Evolutionary conservation across 2,329 filamentous ascomycete genomes (phyloP), one percentile per base, ranked within the genome.

Genomic region (Trichoderma semiorbis): DNA sequence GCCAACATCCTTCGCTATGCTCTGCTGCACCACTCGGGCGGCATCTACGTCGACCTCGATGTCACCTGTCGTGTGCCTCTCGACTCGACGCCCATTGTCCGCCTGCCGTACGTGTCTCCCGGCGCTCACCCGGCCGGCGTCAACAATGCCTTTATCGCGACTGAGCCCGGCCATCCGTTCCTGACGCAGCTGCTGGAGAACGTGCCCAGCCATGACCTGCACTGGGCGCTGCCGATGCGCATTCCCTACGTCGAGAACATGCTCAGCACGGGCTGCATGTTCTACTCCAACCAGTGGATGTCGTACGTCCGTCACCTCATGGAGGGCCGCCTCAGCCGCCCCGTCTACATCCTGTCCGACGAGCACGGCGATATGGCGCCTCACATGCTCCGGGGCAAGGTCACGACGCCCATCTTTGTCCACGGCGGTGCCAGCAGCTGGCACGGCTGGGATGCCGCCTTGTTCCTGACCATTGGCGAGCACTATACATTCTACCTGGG

Each of bases 191-290:
- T 75, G 2, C 72, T 77, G 14, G 61, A 72, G 24, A 57, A 71
- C 3, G 74, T 75, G 5, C 76, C 76, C 14, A 69, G 70, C 63
- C 74, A 77, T 60, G 74, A 77, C 63, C 69, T 76, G 69, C 72
- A 68, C 53, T 77, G 76, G 76, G 72, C 72, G 24, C 69, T 76
- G 69, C 74, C 75, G 16, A 75, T 77, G 72, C 75, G 76, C 47
- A 74, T 77, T 8, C 75, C 76, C 11, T 77, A 77, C 68, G 73
- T 77, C 50, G 76, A 77, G 63, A 76, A 76, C 74, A 77, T 77
- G 76, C 64, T 77, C 24, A 77, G 75, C 74, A 74, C 76, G 6
- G 75, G 75, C 28, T 77, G 75, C 72, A 77, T 77, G 75, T 77
- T 75, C 73, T 77, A 73, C 70, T 75, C 76, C 61, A 77, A 77